Evolutionary conservation across 768 basidiomycete genomes (phyloP).

Genomic region (Collybia sordida): DNA sequence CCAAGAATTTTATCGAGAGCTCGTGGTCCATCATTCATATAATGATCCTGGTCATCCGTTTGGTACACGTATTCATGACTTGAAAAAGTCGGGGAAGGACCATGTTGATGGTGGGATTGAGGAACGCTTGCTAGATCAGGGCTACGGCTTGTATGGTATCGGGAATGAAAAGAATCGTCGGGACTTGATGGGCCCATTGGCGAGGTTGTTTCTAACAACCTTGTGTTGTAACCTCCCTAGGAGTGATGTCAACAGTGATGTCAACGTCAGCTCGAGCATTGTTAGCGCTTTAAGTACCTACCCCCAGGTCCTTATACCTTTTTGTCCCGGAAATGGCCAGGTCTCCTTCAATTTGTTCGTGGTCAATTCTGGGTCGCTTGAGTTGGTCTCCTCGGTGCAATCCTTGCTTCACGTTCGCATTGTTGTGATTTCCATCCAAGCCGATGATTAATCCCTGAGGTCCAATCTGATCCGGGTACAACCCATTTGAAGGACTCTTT

Average conservation of each 20-base stretch:
- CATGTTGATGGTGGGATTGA: conserved; percentile 6
- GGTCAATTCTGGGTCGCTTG: conserved; percentile 3
- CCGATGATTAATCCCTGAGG: conserved; percentile 15
- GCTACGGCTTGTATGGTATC: neutral
- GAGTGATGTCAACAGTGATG: no score
- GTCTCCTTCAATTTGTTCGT: conserved; percentile 1
- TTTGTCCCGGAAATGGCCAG: conserved; percentile 1
- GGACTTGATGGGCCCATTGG: conserved; percentile 7
- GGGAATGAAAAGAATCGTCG: conserved; percentile 1
- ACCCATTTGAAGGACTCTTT: conserved; percentile 9
- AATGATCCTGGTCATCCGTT: neutral
- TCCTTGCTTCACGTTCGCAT: neutral
- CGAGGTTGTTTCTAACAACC: conserved; percentile 4
- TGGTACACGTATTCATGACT: neutral
- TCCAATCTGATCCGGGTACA: conserved; percentile 11
- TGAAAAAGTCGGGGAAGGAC: conserved; percentile 1
- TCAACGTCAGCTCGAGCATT: neutral
- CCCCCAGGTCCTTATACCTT: no score
- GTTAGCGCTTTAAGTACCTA: no score
- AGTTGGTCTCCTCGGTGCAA: neutral
- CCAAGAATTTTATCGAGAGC: conserved; percentile 40
- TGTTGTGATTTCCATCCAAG: conserved; percentile 11
- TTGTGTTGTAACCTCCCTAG: conserved; percentile 8
- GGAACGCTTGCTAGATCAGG: conserved; percentile 3
- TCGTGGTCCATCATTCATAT: conserved; percentile 2